Percentiles rank a stretch among this genome's conserved stretches.
phyloP scores from a whole-genome alignment of 768 basidiomycete genomes.

The Scleroderma bovista region DNA sequence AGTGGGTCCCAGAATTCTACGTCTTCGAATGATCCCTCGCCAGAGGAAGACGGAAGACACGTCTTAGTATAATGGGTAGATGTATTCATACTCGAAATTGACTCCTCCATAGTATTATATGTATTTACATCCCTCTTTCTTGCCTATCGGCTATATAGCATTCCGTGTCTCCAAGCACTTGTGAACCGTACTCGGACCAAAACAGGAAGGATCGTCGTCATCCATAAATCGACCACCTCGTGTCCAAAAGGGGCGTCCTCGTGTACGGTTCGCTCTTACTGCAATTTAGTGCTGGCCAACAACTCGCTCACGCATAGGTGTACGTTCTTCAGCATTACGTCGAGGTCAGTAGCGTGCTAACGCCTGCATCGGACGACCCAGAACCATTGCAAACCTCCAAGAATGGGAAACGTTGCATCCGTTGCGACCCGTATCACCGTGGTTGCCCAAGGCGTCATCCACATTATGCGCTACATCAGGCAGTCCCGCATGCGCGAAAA shows the following conservation, averaged over 20 bases:
- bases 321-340: neutral
- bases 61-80: no score
- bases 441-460: neutral
- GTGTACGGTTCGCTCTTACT: neutral
- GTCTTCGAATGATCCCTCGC: slow-evolving; percentile 18
- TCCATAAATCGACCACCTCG: neutral
- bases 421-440: neutral
- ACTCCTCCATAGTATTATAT: no score
- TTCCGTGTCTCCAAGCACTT: no score
- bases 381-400: neutral
- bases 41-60: no score
- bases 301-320: neutral
- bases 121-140: no score
- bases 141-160: no score
- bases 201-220: neutral
- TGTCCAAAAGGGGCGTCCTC: neutral
- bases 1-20: slow-evolving; percentile 26
- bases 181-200: neutral
- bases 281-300: neutral
- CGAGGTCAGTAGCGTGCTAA: neutral
- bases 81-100: no score
- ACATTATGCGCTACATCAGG: neutral
- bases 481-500: neutral
- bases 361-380: neutral
- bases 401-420: neutral